Conservation (phyloP, 1,139 yeast species). For the Blastobotrys buckinghamii region DNA sequence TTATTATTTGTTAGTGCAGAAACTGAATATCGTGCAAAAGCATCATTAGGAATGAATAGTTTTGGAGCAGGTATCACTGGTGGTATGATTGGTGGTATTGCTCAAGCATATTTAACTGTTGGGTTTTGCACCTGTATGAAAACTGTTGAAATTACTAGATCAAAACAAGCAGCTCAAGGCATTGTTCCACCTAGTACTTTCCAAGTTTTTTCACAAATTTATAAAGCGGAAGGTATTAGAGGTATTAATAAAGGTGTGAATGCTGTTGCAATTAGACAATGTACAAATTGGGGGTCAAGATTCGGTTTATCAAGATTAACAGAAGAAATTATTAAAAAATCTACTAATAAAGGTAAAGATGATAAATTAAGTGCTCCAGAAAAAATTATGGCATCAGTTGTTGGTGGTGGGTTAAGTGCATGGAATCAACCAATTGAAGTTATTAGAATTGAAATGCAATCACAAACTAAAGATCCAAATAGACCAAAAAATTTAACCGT, state of each 20-base stretch:
- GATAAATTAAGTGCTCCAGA: conserved; percentile 67
- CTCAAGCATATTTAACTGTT: conserved; percentile 94
- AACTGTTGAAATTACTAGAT: conserved; percentile 92
- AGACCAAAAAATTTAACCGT: conserved; percentile 91
- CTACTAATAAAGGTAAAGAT: conserved; percentile 51
- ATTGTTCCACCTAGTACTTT: conserved; percentile 67
- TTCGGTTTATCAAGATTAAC: conserved; percentile 90
- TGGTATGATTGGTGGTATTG: conserved; percentile 92
- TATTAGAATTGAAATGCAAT: conserved; percentile 96
- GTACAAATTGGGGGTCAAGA: conserved; percentile 98
- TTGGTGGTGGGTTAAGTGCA: conserved; percentile 97
- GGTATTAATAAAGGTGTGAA: conserved; percentile 98
- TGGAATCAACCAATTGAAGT: conserved; percentile 99
- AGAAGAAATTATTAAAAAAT: conserved; percentile 69
- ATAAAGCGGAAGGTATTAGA: conserved; percentile 74
- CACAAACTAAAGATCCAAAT: conserved; percentile 85
- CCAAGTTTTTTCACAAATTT: conserved; percentile 81
- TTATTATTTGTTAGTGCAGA: conserved; percentile 88
- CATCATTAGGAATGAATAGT: conserved; percentile 54
- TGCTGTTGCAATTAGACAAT: conserved; percentile 98
- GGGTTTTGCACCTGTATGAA: conserved; percentile 98
- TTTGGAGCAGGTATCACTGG: conserved; percentile 90
- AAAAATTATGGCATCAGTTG: conserved; percentile 76
- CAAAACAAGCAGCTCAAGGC: conserved; percentile 73
- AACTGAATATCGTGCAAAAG: conserved; percentile 70